phyloP scores from a whole-genome alignment of 371 early-diverging fungal genomes.

The Actinomucor elegans region DNA sequence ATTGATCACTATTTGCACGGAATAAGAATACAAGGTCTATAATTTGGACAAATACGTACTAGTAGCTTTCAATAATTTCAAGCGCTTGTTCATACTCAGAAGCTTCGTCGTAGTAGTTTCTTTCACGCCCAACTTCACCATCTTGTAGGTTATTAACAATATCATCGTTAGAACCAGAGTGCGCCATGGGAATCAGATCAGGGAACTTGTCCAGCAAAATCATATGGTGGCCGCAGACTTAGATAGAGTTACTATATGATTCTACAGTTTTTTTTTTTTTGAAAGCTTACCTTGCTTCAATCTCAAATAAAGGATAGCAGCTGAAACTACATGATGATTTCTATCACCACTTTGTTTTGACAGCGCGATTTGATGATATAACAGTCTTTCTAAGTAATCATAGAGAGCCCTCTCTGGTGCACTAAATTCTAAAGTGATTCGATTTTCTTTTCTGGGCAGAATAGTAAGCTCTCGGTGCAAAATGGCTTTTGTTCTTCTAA shows the following conservation, averaged over 20 bases:
- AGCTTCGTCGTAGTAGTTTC: constrained; percentile 20
- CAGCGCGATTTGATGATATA: constrained; percentile 25
- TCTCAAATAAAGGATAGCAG: constrained; percentile 37
- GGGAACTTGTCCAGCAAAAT: constrained; percentile 40
- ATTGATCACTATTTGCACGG: constrained; percentile 43
- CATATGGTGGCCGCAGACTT: constrained; percentile 40
- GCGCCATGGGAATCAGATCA: constrained; percentile 31
- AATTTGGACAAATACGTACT: constrained; percentile 21
- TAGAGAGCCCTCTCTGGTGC: constrained; percentile 39
- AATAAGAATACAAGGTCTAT: too few relatives aligned
- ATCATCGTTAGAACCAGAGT: constrained; percentile 3
- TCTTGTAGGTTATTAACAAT: not conserved
- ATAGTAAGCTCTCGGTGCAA: constrained; percentile 26
- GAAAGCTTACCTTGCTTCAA: constrained; percentile 47
- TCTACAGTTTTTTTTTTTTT: too few relatives aligned
- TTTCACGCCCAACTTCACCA: constrained; percentile 5
- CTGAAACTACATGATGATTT: constrained; percentile 11
- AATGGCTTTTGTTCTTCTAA: constrained; percentile 31
- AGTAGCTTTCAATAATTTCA: constrained; percentile 36
- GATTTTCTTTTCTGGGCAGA: constrained; percentile 31
- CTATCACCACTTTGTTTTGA: constrained; percentile 9
- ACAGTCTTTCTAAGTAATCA: constrained; percentile 40
- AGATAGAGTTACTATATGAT: not conserved
- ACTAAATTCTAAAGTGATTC: constrained; percentile 36
- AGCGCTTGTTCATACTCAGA: constrained; percentile 27